Percentiles rank a stretch among this genome's conserved stretches.
phyloP scores from a whole-genome alignment of 176 grass and related monocot species.

The Hsuehochloa calcarea region DNA sequence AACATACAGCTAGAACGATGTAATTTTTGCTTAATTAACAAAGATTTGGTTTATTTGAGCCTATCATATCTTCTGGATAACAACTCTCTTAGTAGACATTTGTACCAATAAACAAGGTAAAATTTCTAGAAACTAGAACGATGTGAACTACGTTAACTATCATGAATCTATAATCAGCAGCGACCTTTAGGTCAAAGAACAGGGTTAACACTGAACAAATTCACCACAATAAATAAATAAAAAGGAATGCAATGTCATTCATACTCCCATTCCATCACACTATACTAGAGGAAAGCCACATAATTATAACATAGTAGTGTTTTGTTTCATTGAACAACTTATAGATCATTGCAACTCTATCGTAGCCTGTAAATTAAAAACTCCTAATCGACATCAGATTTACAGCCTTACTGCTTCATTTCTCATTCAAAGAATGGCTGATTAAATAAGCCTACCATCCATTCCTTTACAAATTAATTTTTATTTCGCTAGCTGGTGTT shows the following conservation, averaged over 20 bases:
- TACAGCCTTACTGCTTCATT: not conserved
- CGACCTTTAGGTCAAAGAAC: not conserved
- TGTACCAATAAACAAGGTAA: not conserved
- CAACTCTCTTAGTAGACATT: not conserved
- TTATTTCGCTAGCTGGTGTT: not conserved
- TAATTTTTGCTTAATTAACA: too few relatives aligned
- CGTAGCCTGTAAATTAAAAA: not conserved
- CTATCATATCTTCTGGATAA: not conserved
- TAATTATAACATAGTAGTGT: not conserved
- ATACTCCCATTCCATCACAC: not conserved
- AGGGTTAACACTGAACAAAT: not conserved
- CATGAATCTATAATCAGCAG: not conserved
- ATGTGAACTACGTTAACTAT: not conserved
- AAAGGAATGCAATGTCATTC: not conserved
- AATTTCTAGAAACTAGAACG: not conserved
- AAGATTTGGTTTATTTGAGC: too few relatives aligned
- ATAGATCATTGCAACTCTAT: not conserved
- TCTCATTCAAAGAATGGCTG: not conserved
- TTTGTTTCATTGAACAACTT: not conserved
- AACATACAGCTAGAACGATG: too few relatives aligned
- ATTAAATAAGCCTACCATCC: not conserved
- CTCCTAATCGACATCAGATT: not conserved
- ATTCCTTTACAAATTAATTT: not conserved
- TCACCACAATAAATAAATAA: not conserved
- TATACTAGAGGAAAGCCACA: not conserved